Evolutionary conservation across 345 rosid genomes (phyloP).

Genomic region (Fremontodendron californicum): DNA sequence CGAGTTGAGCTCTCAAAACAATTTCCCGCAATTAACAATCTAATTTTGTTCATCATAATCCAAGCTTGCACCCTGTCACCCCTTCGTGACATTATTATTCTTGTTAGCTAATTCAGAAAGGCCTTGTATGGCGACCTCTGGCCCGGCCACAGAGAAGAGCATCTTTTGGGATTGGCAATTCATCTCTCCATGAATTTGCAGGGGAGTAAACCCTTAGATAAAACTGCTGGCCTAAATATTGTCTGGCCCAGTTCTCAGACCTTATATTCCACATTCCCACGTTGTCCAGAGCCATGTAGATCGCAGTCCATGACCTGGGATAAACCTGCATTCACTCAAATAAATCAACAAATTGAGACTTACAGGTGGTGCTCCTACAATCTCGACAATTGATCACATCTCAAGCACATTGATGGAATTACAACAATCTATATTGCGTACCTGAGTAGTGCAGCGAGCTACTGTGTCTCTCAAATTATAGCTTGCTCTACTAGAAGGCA

Average conservation of each 20-base stretch:
- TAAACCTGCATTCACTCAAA: conserved; percentile 50
- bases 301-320: conserved; percentile 84
- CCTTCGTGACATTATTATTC: conserved; percentile 45
- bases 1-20: conserved; percentile 21
- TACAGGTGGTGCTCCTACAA: not conserved
- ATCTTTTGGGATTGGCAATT: conserved; percentile 71
- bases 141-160: conserved; percentile 87
- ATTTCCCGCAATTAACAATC: conserved; percentile 7
- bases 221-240: conserved; percentile 82
- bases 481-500: conserved; percentile 56
- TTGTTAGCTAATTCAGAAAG: conserved; percentile 21
- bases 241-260: conserved; percentile 86
- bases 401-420: not conserved
- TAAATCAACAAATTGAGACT: not conserved
- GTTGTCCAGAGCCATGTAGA: conserved; percentile 80
- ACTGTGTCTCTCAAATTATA: conserved; percentile 83
- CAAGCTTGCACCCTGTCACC: conserved; percentile 33
- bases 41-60: not conserved
- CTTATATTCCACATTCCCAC: conserved; percentile 98
- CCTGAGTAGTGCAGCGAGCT: conserved; percentile 73
- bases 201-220: conserved; percentile 74
- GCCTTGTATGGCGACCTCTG: conserved; percentile 72
- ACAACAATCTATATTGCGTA: conserved; percentile 5
- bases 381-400: not conserved
- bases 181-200: conserved; percentile 76